Conservation (phyloP, 345 rosid genomes). For the Sonneratia alba region DNA sequence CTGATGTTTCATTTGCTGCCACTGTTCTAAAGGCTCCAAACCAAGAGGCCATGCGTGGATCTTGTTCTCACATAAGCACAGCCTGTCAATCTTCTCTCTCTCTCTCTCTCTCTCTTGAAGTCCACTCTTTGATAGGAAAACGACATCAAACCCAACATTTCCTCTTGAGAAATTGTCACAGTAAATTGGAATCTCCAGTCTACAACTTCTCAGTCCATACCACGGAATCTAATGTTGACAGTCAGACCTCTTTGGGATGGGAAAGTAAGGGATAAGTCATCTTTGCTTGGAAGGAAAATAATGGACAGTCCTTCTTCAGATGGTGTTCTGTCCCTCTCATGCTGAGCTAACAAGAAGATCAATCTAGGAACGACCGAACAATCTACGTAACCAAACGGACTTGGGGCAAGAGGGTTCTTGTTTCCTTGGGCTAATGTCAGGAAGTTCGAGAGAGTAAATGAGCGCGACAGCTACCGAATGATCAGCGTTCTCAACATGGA, state of each 20-base stretch:
- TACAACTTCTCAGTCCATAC: not conserved
- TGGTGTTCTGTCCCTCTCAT: slow-evolving; percentile 1
- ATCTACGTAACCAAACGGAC: not conserved
- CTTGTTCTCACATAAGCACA: too few species aligned
- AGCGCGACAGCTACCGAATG: not conserved
- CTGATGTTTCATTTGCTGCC: too few species aligned
- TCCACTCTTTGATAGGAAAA: too few species aligned
- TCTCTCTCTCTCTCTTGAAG: too few species aligned
- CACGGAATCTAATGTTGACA: not conserved
- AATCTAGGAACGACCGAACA: not conserved
- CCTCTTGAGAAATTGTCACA: too few species aligned
- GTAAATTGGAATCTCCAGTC: too few species aligned
- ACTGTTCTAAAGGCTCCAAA: too few species aligned
- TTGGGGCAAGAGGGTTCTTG: not conserved
- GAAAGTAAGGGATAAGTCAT: not conserved
- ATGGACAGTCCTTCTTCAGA: not conserved
- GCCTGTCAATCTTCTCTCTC: too few species aligned
- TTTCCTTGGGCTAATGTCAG: not conserved
- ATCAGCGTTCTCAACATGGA: not conserved
- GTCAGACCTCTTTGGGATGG: not conserved
- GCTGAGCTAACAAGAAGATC: not conserved
- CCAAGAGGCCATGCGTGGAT: too few species aligned
- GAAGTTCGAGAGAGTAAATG: not conserved
- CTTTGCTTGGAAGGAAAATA: not conserved
- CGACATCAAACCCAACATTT: too few species aligned